Base-by-base conservation (phyloP, 2,329 filamentous ascomycete genomes). In the Coleophoma eucalyptorum region DNA sequence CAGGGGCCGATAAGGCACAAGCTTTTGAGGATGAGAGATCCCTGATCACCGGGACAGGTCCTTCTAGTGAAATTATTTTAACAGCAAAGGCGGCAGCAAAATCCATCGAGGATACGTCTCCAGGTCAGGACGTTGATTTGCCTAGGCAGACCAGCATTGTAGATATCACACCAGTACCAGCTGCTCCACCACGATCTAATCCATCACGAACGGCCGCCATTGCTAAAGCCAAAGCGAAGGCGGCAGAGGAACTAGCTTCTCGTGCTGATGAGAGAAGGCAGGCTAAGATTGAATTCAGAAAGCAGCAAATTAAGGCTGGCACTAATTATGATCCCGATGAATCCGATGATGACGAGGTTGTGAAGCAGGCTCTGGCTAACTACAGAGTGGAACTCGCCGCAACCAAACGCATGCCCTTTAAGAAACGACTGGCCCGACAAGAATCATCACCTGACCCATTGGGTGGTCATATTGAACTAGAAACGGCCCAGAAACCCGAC, bases 381-480 rank as follows among this genome's bases (percentile, higher is more conserved):
- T 44, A 31, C 16, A 21, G 15, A 6, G 26, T 31, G 12, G 42
- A 44, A 26, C 19, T 44, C 12, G 42, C 21, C 13, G 3, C 26
- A 15, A 13, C 5, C 12, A 44, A 6, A 15, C 21, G 31, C 10
- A 15, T 26, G 16, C 8, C 42, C 12, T 33, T 20, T 7, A 31
- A 26, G 15, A 33, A 44, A n/a, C 13, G 42, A 38, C 13, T 18
- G 21, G 20, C 26, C 12, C 42, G 12, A n/a, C 20, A 12, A 31
- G 42, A 44, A 26, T 44, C 42, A 32, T 44, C 42, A 13, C 42
- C 42, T 15, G 42, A 44, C 26, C 42, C 42, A 44, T 44, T 44
- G 31, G 12, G 20, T 13, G 19, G 31, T 32, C 26, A 26, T 8
- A 26, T 26, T 26, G 26, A 26, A 8, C 26, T 26, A 26, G 26